These are phyloP conservation scores for Stereum hirsutum DNA, from an alignment of 1,284 basidiomycete species.

Conservation along the genomic window DNA sequence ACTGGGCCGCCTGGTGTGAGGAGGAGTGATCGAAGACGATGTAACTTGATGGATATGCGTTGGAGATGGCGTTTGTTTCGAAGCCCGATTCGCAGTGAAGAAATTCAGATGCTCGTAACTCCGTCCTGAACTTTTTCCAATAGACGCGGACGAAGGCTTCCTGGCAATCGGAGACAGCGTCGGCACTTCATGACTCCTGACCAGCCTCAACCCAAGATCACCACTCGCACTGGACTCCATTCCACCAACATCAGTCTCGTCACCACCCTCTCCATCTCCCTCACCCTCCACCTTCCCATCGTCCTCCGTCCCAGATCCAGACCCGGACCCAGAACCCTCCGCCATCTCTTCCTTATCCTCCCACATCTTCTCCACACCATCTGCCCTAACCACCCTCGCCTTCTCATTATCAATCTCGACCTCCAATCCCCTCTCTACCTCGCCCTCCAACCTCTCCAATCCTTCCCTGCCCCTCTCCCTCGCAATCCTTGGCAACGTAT, in stretches of 20 bases:
- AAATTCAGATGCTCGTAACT: background rate
- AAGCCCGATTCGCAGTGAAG: background rate
- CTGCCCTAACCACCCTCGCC: constrained; percentile 55
- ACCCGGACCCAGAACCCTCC: no score
- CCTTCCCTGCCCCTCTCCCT: no score
- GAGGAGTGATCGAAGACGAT: background rate
- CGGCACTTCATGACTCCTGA: no score
- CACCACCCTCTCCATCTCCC: background rate
- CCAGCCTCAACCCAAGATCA: background rate
- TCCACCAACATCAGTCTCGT: background rate
- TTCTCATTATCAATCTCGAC: constrained; percentile 58
- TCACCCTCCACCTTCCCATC: background rate
- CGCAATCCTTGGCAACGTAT: constrained; percentile 50
- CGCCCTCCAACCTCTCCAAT: no score
- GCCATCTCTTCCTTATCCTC: no score
- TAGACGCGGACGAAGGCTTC: background rate
- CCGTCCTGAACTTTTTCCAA: background rate
- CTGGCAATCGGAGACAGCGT: no score
- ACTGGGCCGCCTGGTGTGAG: background rate
- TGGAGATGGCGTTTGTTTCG: background rate
- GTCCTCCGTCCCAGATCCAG: background rate
- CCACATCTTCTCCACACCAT: constrained; percentile 38
- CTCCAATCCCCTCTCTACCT: constrained; percentile 50
- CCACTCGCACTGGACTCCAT: background rate
- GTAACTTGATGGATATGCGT: background rate